Evolutionary conservation across 2,329 filamentous ascomycete genomes (phyloP).

Genomic region (Aphanoascus verrucosus): DNA sequence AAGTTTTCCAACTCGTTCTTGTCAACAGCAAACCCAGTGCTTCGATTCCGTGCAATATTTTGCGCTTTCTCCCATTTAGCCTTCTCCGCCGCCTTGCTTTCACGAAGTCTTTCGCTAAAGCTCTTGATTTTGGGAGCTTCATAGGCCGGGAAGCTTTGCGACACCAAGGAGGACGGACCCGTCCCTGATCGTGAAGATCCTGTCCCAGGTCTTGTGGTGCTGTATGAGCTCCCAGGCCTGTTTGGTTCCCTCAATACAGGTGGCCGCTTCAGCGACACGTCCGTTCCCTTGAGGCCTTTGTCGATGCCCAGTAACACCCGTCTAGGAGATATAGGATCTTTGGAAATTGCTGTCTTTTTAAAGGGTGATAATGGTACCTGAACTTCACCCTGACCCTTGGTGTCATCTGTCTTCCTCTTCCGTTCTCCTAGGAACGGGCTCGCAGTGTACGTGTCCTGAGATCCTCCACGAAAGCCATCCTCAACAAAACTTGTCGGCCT

Average conservation of each 20-base stretch:
- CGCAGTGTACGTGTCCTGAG: constrained; percentile 1
- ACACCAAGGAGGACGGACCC: constrained; percentile 16
- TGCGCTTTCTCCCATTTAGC: constrained; percentile 31
- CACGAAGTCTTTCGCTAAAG: constrained; percentile 79
- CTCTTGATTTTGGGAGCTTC: constrained; percentile 37
- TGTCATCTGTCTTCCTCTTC: constrained; percentile 16
- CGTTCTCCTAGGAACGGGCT: constrained; percentile 16
- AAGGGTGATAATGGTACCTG: constrained; percentile 69
- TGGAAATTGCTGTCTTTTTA: constrained; percentile 39
- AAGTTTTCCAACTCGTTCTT: constrained; percentile 36
- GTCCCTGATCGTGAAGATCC: constrained; percentile 16
- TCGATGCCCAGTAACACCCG: constrained; percentile 77
- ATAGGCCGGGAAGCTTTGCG: constrained; percentile 2
- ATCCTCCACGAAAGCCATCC: constrained; percentile 12
- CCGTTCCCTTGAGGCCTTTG: constrained; percentile 67
- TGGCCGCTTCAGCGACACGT: constrained; percentile 73
- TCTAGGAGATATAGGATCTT: constrained; percentile 61
- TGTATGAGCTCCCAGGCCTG: constrained; percentile 26
- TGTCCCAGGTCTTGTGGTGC: constrained; percentile 20
- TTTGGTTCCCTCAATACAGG: constrained; percentile 21
- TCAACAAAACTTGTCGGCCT: constrained; percentile 20
- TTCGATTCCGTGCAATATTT: constrained; percentile 31
- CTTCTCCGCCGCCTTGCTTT: constrained; percentile 44
- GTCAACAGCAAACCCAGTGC: constrained; percentile 35
- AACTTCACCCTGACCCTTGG: constrained; percentile 33